These are phyloP conservation scores for Coprinopsis cinerea DNA, from an alignment of 768 basidiomycete genomes.

Conservation along the genomic window DNA sequence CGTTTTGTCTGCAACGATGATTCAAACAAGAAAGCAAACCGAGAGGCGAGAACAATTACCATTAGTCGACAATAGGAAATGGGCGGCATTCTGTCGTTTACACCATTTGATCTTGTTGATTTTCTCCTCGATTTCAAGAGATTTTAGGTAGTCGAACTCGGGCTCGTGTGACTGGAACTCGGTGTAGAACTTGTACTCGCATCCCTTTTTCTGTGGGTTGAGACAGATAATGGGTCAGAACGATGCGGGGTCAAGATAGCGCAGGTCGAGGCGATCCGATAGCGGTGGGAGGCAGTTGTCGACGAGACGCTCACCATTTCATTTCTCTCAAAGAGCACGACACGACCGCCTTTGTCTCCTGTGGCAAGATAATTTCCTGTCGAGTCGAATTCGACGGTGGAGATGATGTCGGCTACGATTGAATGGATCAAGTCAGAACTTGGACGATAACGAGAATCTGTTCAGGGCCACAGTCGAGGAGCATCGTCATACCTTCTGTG, in stretches of 20 bases:
- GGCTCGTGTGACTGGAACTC: conserved; percentile 99
- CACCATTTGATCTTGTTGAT: conserved; percentile 99
- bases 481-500: conserved; percentile 74
- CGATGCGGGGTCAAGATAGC: conserved; percentile 14
- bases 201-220: conserved; percentile 85
- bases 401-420: conserved; percentile 94
- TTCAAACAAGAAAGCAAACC: conserved; percentile 5
- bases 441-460: conserved; percentile 2
- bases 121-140: conserved; percentile 99
- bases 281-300: conserved; percentile 12
- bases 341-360: conserved; percentile 98
- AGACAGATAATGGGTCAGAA: conserved; percentile 8
- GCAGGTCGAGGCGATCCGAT: conserved; percentile 4
- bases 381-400: conserved; percentile 99
- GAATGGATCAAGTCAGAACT: conserved; percentile 4
- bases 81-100: conserved; percentile 94
- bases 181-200: conserved; percentile 99
- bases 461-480: neutral
- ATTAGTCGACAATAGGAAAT: conserved; percentile 95
- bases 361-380: conserved; percentile 99
- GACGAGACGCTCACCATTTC: conserved; percentile 60
- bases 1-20: conserved; percentile 76
- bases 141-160: conserved; percentile 99
- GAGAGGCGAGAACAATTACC: conserved; percentile 46
- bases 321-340: conserved; percentile 97